Percentiles rank a stretch among this genome's conserved stretches.
phyloP scores from a whole-genome alignment of 2,329 filamentous ascomycete genomes.

The Pyrenochaeta sp. region DNA sequence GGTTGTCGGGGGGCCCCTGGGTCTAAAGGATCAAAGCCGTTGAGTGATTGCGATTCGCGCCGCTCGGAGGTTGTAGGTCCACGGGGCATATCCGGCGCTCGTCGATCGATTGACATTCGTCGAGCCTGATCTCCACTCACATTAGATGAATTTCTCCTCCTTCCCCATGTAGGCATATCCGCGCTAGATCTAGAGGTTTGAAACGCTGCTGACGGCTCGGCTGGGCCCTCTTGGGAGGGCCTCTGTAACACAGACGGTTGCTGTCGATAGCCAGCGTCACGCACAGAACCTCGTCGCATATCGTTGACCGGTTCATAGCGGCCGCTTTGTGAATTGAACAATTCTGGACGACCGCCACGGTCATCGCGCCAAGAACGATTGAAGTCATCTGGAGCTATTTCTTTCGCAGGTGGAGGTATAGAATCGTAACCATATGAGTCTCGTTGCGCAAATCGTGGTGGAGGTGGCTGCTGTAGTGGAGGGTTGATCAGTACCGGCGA shows the following conservation, averaged over 20 bases:
- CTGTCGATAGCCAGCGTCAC: conserved; percentile 75
- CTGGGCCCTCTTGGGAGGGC: conserved; percentile 69
- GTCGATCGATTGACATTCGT: conserved; percentile 66
- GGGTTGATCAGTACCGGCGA: conserved; percentile 73
- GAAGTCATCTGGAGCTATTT: conserved; percentile 94
- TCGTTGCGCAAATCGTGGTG: conserved; percentile 60
- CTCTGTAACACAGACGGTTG: conserved; percentile 84
- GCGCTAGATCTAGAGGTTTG: conserved; percentile 79
- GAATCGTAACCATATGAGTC: conserved; percentile 67
- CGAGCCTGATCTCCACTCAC: conserved; percentile 84
- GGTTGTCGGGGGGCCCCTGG: conserved; percentile 33
- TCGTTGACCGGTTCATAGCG: conserved; percentile 89
- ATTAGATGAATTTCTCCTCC: conserved; percentile 87
- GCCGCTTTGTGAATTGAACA: conserved; percentile 95
- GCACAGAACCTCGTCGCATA: conserved; percentile 70
- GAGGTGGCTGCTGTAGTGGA: conserved; percentile 52
- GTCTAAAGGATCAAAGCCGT: conserved; percentile 34
- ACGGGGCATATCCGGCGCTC: conserved; percentile 50
- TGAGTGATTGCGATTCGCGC: conserved; percentile 42
- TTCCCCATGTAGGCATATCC: conserved; percentile 69
- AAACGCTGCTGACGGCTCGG: conserved; percentile 86
- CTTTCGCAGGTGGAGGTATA: conserved; percentile 68
- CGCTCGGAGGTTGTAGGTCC: conserved; percentile 39
- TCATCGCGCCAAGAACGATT: conserved; percentile 85
- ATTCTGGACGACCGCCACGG: conserved; percentile 70